Evolutionary conservation across 73 alveolate genomes (phyloP), one percentile per base, ranked within the genome.

Genomic region (Blepharisma stoltei): DNA sequence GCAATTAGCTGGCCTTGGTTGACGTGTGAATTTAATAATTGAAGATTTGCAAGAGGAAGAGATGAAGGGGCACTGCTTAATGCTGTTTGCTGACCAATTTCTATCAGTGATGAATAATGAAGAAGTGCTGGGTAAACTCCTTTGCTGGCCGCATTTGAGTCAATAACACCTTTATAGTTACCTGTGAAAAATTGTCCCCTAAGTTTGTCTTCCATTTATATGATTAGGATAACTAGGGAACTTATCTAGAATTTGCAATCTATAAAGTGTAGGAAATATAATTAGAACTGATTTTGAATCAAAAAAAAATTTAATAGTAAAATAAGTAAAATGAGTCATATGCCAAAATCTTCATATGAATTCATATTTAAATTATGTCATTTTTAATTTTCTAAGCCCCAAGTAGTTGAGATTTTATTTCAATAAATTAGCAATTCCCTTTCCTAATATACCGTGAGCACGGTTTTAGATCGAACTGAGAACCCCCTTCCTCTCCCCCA

Each of bases 151-250:
- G 38, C 18, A 25, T 14, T 32, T 32, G 41, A 60, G 37, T 60
- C 48, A 20, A 60, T 8, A 60, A 60, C 46, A 9, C 18, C n/a
- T 60, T n/a, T 8, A 25, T 20, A 60, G 73, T 60, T 60, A 20
- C 73, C 73, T 60, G 73, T 60, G 73, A 60, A 60, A 60, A 60
- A 60, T 25, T 14, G 45, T 14, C 46, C 14, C 11, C 73, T 14
- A 20, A 60, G 73, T 25, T 60, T 60, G 14, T 25, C 73, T 60
- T 60, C 73, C 73, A 60, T 60, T 60, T 8, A 11, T 25, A 8
- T 60, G 14, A 60, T 14, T 60, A 60, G 38, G 23, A 14, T 2
- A 25, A 25, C 14, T 18, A 60, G 73, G 73, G 4, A 52, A 14
- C 23, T 52, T 52, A 14, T 60, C 52, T 60, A 14, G 0, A 52